A percentile compares a stretch with the other conserved stretches of the same genome.
These are phyloP conservation scores for Pseudogymnoascus sp. DNA, from an alignment of 2,329 filamentous ascomycete genomes.

Conservation along the genomic window DNA sequence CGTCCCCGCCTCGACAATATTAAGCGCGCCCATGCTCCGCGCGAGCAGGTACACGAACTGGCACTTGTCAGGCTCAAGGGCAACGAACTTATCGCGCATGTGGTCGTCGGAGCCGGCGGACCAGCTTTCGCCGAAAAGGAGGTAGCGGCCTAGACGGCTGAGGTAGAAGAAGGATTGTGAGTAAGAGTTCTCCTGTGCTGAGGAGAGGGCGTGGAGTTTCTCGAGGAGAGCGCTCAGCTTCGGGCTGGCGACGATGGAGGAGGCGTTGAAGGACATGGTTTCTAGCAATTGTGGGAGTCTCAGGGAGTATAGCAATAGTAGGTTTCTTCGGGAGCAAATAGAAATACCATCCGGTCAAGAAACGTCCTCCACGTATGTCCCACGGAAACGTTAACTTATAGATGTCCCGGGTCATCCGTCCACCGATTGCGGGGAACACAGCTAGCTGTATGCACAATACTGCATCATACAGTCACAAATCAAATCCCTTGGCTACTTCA, in stretches of 20 bases:
- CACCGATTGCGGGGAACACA: neutral
- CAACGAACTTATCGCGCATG: constrained; percentile 52
- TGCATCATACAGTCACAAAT: neutral
- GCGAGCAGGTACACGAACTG: constrained; percentile 48
- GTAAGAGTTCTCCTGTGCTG: constrained; percentile 27
- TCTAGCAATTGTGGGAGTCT: constrained; percentile 10
- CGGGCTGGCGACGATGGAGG: neutral
- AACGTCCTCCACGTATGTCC: neutral
- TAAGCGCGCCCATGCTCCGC: constrained; percentile 40
- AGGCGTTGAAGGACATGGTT: constrained; percentile 28
- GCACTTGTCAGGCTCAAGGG: constrained; percentile 52
- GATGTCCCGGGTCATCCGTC: neutral
- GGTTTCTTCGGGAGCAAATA: neutral
- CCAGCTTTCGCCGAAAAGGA: constrained; percentile 19
- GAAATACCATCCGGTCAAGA: neutral
- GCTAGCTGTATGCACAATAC: neutral
- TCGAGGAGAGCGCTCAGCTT: constrained; percentile 22
- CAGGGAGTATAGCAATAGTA: neutral
- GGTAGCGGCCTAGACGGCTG: constrained; percentile 18
- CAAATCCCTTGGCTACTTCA: neutral
- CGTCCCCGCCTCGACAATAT: constrained; percentile 54
- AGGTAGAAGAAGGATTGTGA: constrained; percentile 5
- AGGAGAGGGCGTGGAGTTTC: constrained; percentile 28
- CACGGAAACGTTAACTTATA: neutral
- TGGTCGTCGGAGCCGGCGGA: constrained; percentile 29